Conservation (phyloP, 2,329 filamentous ascomycete genomes). For the Cadophora sp. region DNA sequence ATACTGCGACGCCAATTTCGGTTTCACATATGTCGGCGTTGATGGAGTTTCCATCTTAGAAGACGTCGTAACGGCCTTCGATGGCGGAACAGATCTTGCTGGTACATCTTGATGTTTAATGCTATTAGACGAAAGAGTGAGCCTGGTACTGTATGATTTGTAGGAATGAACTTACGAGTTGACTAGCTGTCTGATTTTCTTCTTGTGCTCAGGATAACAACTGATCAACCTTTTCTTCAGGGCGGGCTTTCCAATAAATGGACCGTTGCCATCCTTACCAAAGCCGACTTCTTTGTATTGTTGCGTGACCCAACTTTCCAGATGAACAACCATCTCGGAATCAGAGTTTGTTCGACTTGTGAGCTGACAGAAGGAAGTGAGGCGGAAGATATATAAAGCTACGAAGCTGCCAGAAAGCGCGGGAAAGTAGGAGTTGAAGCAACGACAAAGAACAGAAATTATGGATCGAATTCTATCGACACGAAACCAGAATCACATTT, state of each 20-base stretch:
- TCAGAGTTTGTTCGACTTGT: slow-evolving; percentile 3
- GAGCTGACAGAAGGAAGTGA: slow-evolving; percentile 1
- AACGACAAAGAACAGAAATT: slow-evolving; percentile 16
- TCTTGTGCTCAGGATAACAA: slow-evolving; percentile 24
- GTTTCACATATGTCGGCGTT: slow-evolving; percentile 8
- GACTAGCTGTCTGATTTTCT: slow-evolving; percentile 23
- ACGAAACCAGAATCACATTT: slow-evolving; percentile 12
- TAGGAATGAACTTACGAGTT: slow-evolving; percentile 21
- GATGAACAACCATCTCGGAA: slow-evolving; percentile 22
- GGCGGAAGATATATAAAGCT: slow-evolving; percentile 8
- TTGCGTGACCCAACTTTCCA: slow-evolving; percentile 27
- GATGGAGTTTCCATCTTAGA: slow-evolving; percentile 12
- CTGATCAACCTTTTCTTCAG: slow-evolving; percentile 28
- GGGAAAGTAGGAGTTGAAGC: slow-evolving; percentile 19
- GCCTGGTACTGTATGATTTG: slow-evolving; percentile 1
- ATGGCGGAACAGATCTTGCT: slow-evolving; percentile 21
- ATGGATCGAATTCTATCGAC: slow-evolving; percentile 3
- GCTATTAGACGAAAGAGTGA: slow-evolving; percentile 21
- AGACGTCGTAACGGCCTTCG: slow-evolving; percentile 12
- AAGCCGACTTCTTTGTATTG: slow-evolving; percentile 29
- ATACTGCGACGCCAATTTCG: slow-evolving; percentile 7
- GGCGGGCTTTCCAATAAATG: slow-evolving; percentile 28
- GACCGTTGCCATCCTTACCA: slow-evolving; percentile 22
- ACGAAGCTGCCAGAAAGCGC: slow-evolving; percentile 14
- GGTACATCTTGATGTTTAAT: slow-evolving; percentile 25